phyloP scores from a whole-genome alignment of 1,284 basidiomycete genomes.

The Mycena sp. region DNA sequence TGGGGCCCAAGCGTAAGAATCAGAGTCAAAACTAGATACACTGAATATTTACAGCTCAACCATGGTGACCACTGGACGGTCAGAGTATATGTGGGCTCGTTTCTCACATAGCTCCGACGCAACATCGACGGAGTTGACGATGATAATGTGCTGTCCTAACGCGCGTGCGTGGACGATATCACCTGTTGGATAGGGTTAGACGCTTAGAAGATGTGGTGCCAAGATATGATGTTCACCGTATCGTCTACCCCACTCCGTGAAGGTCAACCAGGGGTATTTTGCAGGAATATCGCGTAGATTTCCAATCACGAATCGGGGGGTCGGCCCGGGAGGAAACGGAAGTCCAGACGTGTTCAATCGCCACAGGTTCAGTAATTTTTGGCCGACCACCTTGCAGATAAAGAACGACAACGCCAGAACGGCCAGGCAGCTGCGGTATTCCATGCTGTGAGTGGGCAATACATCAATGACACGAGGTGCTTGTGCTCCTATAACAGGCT shows the following conservation, averaged over 20 bases:
- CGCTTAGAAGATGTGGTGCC: not conserved
- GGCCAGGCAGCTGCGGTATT: too few relatives aligned
- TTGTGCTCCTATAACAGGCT: too few relatives aligned
- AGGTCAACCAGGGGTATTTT: constrained; percentile 12
- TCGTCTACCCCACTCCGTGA: constrained; percentile 2
- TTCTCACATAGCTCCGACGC: not conserved
- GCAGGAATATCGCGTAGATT: constrained; percentile 12
- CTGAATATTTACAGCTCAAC: not conserved
- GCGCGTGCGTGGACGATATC: not conserved
- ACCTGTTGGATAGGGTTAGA: not conserved
- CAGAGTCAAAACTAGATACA: not conserved
- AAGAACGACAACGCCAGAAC: too few relatives aligned
- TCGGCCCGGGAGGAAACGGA: constrained; percentile 18
- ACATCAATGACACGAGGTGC: too few relatives aligned
- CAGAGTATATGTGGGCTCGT: constrained; percentile 11
- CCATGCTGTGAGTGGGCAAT: too few relatives aligned
- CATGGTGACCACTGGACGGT: constrained; percentile 7
- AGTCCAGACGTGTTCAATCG: too few relatives aligned
- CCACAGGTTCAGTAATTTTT: too few relatives aligned
- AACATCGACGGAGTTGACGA: constrained; percentile 1
- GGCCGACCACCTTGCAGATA: too few relatives aligned
- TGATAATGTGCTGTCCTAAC: constrained; percentile 1
- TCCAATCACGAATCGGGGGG: not conserved
- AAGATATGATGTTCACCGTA: not conserved
- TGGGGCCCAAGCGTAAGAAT: not conserved